Base-by-base conservation (phyloP, 306 rosid genomes). In the Ziziphus jujuba region DNA sequence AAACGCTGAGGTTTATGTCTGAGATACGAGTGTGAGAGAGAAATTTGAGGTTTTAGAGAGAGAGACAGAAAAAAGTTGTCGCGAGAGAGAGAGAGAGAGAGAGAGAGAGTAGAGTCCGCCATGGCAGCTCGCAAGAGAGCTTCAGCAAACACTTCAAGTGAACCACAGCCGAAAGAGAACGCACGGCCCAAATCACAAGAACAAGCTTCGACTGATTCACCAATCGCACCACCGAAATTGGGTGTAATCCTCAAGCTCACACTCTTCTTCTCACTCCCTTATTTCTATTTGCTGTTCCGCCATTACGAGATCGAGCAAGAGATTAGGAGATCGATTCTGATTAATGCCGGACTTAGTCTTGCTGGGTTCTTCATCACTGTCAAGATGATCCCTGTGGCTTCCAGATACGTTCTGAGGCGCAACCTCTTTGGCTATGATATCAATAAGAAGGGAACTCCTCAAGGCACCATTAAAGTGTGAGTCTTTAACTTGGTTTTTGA, bases 391-490 rank as follows among this genome's bases (percentile, higher is more conserved):
- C 97, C 99, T 2, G 87, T 93, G 33, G 96, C 99, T 5, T 88
- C 92, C 61, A 81, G 74, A 90, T 88, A 86, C 63, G 90, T 90
- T 65, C 77, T 90, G 10, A 79, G 82, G 70, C 82, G 96, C 16
- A 86, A 79, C 35, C 84, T 93, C 17, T 93, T 83, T 83, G 99
- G 99, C 25, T 83, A 56, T 77, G 99, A 93, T 55, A 93, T 93
- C 75, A 93, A 93, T 71, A 93, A 93, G 77, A 91, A 77, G 88
- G 99, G 96, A 17, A 93, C 95, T 53, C 78, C 75, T 69, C 95
- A 74, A 51, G 99, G 99, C 58, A 77, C 66, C 47, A 70, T 86
- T 63, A 86, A 85, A 93, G 99, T 93, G 97, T 93, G 66, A 87
- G 95, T 62, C 21, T 75, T 63, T 38, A 36, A 50, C 19, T 38